A percentile compares a stretch with the other conserved stretches of the same genome.
Evolutionary conservation across 306 rosid species (phyloP).

Genomic region (Ormosia emarginata): DNA sequence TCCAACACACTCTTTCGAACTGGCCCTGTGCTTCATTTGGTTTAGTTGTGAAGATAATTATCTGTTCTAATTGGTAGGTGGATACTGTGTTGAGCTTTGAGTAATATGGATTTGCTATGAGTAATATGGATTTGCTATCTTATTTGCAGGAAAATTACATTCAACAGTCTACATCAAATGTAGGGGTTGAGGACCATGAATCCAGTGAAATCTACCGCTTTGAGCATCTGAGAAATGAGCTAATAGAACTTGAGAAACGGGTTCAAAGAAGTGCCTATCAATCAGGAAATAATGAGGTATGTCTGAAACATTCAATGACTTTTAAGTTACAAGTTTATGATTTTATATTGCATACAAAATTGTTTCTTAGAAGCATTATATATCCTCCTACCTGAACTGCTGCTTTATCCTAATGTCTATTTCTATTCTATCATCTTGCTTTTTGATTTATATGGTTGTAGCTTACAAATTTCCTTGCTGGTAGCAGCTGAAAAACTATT

Average conservation of each 20-base stretch:
- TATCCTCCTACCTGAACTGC: background rate
- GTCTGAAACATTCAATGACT: background rate
- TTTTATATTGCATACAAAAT: background rate
- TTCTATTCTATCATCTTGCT: background rate
- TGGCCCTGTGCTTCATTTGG: background rate
- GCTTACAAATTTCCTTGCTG: background rate
- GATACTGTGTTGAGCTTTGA: conserved; percentile 4
- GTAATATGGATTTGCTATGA: conserved; percentile 22
- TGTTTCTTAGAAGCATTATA: background rate
- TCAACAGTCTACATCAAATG: conserved; percentile 49
- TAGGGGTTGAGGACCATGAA: conserved; percentile 46
- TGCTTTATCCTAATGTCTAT: background rate
- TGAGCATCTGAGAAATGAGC: conserved; percentile 78
- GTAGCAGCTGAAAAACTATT: background rate
- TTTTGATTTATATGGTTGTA: background rate
- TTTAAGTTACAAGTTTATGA: background rate
- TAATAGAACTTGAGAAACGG: conserved; percentile 82
- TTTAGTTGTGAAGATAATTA: background rate
- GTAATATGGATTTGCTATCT: conserved; percentile 23
- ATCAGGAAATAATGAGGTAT: conserved; percentile 70
- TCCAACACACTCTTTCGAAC: background rate
- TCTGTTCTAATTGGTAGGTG: conserved; percentile 21
- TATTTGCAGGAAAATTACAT: conserved; percentile 60
- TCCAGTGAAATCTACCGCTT: conserved; percentile 75
- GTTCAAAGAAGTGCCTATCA: conserved; percentile 78